Percentiles rank a stretch among this genome's conserved stretches.
phyloP scores from a whole-genome alignment of 192 early-diverging fungal species.

The Endogone sp. region DNA sequence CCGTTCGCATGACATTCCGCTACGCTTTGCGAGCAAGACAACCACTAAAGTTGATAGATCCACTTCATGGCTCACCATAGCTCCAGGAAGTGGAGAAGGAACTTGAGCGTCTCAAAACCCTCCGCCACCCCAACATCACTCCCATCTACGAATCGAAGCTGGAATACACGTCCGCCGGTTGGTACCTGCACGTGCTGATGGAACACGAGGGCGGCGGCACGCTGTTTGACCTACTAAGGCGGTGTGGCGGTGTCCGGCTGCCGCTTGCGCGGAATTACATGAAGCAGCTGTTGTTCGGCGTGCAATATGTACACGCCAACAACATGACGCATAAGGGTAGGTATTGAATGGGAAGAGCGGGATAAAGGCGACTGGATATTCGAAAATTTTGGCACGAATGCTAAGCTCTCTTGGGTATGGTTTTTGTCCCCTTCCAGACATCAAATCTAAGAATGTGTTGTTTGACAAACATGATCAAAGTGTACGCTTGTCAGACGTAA shows the following conservation, averaged over 20 bases:
- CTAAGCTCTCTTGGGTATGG: no score
- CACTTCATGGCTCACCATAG: no score
- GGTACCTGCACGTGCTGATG: slow-evolving; percentile 48
- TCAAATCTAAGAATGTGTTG: slow-evolving; percentile 37
- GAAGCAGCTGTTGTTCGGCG: slow-evolving; percentile 59
- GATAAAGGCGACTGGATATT: no score
- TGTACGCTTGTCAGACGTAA: slow-evolving; percentile 61
- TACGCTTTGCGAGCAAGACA: no score
- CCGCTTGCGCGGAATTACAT: slow-evolving; percentile 56
- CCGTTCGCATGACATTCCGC: no score
- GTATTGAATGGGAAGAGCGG: slow-evolving; percentile 21
- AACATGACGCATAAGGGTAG: slow-evolving; percentile 64
- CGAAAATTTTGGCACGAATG: no score
- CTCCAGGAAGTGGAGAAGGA: slow-evolving; percentile 55
- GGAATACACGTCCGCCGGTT: slow-evolving; percentile 26
- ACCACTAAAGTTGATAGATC: no score
- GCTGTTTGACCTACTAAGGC: slow-evolving; percentile 58
- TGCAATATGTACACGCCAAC: slow-evolving; percentile 60
- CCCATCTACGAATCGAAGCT: slow-evolving; percentile 54
- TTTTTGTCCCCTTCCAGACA: no score
- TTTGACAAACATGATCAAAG: slow-evolving; percentile 31
- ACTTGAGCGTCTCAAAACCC: slow-evolving; percentile 49
- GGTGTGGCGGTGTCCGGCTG: slow-evolving; percentile 57
- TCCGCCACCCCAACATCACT: slow-evolving; percentile 57
- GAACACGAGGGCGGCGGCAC: slow-evolving; percentile 48